Base-by-base conservation (phyloP, 495 filamentous ascomycete genomes). In the Xylaria flabelliformis region DNA sequence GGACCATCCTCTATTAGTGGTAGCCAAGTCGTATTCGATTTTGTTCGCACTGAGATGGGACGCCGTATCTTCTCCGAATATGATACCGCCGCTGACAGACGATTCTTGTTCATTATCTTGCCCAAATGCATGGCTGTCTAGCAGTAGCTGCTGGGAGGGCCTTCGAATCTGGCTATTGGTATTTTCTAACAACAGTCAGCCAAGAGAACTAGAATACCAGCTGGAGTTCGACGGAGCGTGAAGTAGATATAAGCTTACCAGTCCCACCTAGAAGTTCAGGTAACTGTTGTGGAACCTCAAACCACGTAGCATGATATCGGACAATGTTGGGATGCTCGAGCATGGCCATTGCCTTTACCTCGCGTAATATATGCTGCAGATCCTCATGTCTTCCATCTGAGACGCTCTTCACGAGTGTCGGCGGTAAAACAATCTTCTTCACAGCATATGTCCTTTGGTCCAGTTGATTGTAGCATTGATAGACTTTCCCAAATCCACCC, bases 281-380 rank as follows among this genome's bases (percentile, higher is more conserved):
- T 13, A 58, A n/a, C 26, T 71, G 72, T 50, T 85, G 81, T 6
- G 78, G 81, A 59, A 86, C 81, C 70, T 89, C 87, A 17, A 86
- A 79, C 87, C 87, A 89, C 7, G 87, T 87, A 21, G 83, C 83
- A 67, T 86, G 87, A 68, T 89, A 89, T 7, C 87, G 83, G 24
- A 89, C 87, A 65, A 89, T 83, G 73, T 89, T 88, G 5, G 83
- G 80, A 73, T 89, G 87, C 61, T 89, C 87, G 17, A 89, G 77
- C 13, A 85, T 80, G 53, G 87, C 87, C 59, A 89, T 80, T 2
- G 87, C 87, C 59, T 87, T 80, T 8, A 88, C 88, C 69, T 89
- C 87, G 67, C 85, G 85, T 79, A 88, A 82, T 44, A 89, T 86
- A 63, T 79, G 80, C 67, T 87, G 84, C 19, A 89, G 76, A 17